phyloP scores from a whole-genome alignment of 106 monocot species.

The Amphibolis antarctica region DNA sequence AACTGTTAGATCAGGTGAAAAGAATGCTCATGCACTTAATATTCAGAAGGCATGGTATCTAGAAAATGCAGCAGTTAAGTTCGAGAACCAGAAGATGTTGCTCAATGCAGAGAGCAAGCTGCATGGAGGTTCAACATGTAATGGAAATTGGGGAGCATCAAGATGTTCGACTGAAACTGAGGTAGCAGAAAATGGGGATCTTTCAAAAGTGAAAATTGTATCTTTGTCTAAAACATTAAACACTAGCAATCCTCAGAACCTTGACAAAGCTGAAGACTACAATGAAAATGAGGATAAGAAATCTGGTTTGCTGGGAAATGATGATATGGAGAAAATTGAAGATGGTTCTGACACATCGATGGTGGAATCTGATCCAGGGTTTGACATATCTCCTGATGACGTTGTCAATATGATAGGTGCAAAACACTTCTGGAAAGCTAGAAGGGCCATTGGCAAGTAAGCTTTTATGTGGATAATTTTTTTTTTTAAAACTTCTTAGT shows the following conservation, averaged over 20 bases:
- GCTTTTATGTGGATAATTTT: constrained; percentile 6
- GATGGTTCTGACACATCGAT: constrained; percentile 44
- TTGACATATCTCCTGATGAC: constrained; percentile 73
- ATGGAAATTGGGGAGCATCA: neutral
- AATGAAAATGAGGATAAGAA: constrained; percentile 8
- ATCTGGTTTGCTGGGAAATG: constrained; percentile 4
- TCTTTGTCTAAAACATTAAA: constrained; percentile 10
- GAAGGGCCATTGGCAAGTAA: constrained; percentile 87
- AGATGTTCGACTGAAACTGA: constrained; percentile 11
- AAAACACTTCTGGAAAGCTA: constrained; percentile 93
- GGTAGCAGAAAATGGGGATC: constrained; percentile 1
- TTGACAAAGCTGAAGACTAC: constrained; percentile 1
- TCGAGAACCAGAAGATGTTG: constrained; percentile 5
- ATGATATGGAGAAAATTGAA: constrained; percentile 21
- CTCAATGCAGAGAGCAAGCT: neutral
- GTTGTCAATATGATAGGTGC: constrained; percentile 73
- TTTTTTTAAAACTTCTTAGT: too few species aligned
- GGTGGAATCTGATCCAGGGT: constrained; percentile 36
- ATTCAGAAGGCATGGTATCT: constrained; percentile 3
- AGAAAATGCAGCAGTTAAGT: constrained; percentile 1
- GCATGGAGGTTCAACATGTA: constrained; percentile 5
- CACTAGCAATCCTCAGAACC: constrained; percentile 6
- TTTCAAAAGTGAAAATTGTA: neutral
- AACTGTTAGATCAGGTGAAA: constrained; percentile 16
- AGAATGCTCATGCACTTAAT: constrained; percentile 10